Base-by-base conservation (phyloP, 2,329 filamentous ascomycete genomes). In the Calonectria leucothoes region DNA sequence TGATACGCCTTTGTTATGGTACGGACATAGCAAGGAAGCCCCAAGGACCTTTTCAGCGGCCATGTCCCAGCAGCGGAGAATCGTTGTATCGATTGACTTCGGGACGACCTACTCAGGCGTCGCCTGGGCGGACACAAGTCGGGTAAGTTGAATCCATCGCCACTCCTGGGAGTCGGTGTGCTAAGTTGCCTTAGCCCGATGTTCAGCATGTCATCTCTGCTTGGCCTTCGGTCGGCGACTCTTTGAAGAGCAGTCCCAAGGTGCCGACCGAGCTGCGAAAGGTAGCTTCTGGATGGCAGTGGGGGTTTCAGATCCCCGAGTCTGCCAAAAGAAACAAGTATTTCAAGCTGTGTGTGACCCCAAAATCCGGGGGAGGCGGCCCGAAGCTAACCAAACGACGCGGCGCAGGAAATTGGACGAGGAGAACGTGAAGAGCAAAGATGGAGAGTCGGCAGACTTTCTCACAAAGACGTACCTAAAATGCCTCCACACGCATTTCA, bases 71-170 rank as follows among this genome's bases (percentile, higher is more conserved):
- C 55, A 61, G 49, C 78, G 85, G 76, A 87, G 84, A 78, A 86
- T 90, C 73, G 84, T 90, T 66, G 84, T 90, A 74, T 89, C 87
- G 25, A 87, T 91, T 72, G 89, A 91, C 77, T 90, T 91, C 76
- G 89, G 89, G 31, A 91, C 89, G 15, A 91, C 89, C 6, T 91
- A 88, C 78, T 89, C 88, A 17, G 89, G 88, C 35, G 83, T 90
- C n/a, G 87, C 88, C 35, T 91, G 88, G 87, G 86, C 86, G 51
- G 84, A 88, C 72, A 86, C 86, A 59, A 82, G 77, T 61, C 81
- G 81, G 45, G 84, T 84, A 82, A 81, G 83, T 76, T 76, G 27
- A 52, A 69, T 15, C 57, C 55, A 52, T 75, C 52, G 52, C 39
- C 27, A 23, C 49, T 39, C 57, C 39, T 61, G 4, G 42, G 52